phyloP scores from a whole-genome alignment of 1,284 basidiomycete species.

The Cutaneotrichosporon sp. region DNA sequence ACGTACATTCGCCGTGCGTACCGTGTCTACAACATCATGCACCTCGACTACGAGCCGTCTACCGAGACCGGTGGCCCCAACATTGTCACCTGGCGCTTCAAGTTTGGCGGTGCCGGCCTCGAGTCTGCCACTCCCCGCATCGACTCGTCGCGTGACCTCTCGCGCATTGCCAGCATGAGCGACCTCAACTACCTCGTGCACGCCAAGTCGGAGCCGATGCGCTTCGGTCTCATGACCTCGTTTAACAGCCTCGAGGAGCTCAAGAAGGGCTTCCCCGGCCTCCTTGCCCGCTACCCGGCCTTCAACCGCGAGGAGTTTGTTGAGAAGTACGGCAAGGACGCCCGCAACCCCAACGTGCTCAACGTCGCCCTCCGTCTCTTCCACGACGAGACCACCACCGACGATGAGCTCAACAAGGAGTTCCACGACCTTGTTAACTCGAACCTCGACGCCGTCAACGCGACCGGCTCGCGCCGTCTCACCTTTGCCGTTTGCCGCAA shows the following conservation, averaged over 20 bases:
- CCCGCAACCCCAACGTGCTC: conserved; percentile 80
- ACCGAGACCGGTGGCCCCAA: conserved; percentile 75
- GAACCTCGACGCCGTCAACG: conserved; percentile 59
- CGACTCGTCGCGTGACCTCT: conserved; percentile 49
- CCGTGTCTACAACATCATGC: conserved; percentile 85
- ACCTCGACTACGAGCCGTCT: conserved; percentile 89
- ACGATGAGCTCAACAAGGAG: conserved; percentile 70
- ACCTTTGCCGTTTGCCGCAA: conserved; percentile 88
- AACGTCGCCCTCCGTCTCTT: conserved; percentile 87
- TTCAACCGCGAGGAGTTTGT: conserved; percentile 67
- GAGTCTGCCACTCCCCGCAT: conserved; percentile 79
- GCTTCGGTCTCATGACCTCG: conserved; percentile 82
- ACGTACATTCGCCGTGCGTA: conserved; percentile 90
- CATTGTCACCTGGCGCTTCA: conserved; percentile 88
- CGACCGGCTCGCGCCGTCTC: conserved; percentile 81
- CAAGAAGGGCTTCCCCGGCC: conserved; percentile 63
- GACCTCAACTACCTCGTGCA: conserved; percentile 86
- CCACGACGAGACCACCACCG: conserved; percentile 59
- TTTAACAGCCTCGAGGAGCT: conserved; percentile 73
- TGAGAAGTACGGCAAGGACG: conserved; percentile 66
- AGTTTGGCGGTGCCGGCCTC: conserved; percentile 70
- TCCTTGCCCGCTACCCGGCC: conserved; percentile 56
- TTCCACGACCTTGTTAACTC: conserved; percentile 71
- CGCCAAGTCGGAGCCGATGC: conserved; percentile 74
- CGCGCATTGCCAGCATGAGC: conserved; percentile 78